Base-by-base conservation (phyloP, 495 filamentous ascomycete species). In the Wilcoxina mikolae region DNA sequence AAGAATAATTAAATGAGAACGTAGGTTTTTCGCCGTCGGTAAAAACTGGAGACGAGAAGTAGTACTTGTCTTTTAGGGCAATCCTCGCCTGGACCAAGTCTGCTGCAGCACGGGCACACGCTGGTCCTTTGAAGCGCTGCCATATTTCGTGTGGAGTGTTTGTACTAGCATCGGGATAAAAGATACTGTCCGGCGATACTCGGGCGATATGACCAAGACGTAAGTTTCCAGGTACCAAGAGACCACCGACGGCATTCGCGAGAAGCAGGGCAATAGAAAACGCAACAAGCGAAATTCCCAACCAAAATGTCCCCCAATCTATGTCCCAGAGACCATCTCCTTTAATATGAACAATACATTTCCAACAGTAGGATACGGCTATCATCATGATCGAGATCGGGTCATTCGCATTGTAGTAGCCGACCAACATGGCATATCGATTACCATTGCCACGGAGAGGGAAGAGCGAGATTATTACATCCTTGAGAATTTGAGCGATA, bases 361-460 rank as follows among this genome's bases (percentile, higher is more conserved):
- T 49, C 46, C 46, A 49, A 29, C 46, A 49, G 12, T 49, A 49
- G 3, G 46, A 15, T 2, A 3, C 12, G n/a, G 46, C 46, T 12
- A 29, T 15, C 1, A 49, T 11, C 1, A 49, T 49, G 31, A 26
- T 28, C 20, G 49, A 38, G 31, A 41, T 17, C 18, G n/a, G 49
- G 22, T 41, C 33, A 31, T 52, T 52, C 11, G 49, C 22, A n/a
- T 49, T 56, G 29, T 35, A 39, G 28, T 50, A 56, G 2, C 27
- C 29, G 20, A 50, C 54, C 26, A 56, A 27, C 54, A 56, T 56
- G 3, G 54, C 54, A 28, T 56, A 41, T 15, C 54, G 42, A 28
- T 44, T 56, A 3, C 54, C 54, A 17, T 38, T 39, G 3, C 24
- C 25, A 15, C 45, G 26, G 15, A 50, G 45, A 9, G 28, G 43